phyloP scores from a whole-genome alignment of 495 filamentous ascomycete genomes.

The Lichenothelia convexa region DNA sequence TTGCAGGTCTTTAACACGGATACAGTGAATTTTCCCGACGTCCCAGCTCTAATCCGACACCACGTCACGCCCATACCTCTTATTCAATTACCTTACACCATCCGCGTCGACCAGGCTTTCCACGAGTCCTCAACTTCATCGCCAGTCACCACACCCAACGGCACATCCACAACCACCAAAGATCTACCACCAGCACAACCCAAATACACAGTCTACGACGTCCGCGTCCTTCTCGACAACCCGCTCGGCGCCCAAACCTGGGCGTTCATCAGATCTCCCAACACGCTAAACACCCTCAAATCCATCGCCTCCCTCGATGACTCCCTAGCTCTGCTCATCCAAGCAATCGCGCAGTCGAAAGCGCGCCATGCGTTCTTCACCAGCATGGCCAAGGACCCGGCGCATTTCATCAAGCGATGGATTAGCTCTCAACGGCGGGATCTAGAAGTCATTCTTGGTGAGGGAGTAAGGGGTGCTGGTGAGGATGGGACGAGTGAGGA shows the following conservation, averaged over 20 bases:
- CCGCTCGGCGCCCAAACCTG: slow-evolving; percentile 47
- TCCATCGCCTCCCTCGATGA: slow-evolving; percentile 61
- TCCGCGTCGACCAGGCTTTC: slow-evolving; percentile 78
- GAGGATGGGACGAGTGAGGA: slow-evolving; percentile 36
- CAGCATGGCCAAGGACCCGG: slow-evolving; percentile 59
- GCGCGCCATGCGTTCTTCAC: slow-evolving; percentile 74
- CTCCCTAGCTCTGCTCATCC: slow-evolving; percentile 60
- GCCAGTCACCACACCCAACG: slow-evolving; percentile 25
- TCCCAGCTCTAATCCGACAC: slow-evolving; percentile 53
- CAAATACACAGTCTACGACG: slow-evolving; percentile 58
- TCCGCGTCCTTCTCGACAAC: slow-evolving; percentile 70
- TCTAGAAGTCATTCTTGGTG: slow-evolving; percentile 75
- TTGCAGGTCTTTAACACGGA: slow-evolving; percentile 60
- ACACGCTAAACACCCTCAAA: slow-evolving; percentile 43
- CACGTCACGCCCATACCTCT: slow-evolving; percentile 69
- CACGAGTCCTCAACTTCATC: slow-evolving; percentile 37
- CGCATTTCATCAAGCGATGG: slow-evolving; percentile 65
- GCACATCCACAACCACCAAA: too few species aligned
- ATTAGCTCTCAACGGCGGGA: slow-evolving; percentile 75
- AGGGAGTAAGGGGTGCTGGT: slow-evolving; percentile 36
- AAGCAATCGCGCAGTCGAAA: slow-evolving; percentile 58
- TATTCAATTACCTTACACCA: slow-evolving; percentile 74
- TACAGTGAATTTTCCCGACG: slow-evolving; percentile 69
- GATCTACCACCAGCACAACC: too few species aligned
- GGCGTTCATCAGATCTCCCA: slow-evolving; percentile 30